A percentile compares a stretch with the other conserved stretches of the same genome.
These are phyloP conservation scores for Aquanectria penicillioides DNA, from an alignment of 2,329 filamentous ascomycete genomes.

Conservation along the genomic window DNA sequence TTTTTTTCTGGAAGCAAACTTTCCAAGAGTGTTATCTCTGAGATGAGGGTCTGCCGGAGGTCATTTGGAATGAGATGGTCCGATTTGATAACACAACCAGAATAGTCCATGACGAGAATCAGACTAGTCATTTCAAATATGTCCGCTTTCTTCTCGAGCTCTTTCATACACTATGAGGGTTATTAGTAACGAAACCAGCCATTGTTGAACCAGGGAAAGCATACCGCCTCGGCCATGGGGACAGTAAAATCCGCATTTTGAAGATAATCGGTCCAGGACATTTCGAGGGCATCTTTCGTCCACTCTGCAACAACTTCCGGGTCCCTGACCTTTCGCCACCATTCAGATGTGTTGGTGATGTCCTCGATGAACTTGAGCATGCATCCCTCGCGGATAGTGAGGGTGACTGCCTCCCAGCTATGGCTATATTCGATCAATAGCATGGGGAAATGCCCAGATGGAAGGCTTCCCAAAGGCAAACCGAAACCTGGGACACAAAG, in stretches of 20 bases:
- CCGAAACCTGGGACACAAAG: slow-evolving; percentile 41
- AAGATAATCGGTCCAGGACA: slow-evolving; percentile 42
- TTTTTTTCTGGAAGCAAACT: slow-evolving; percentile 58
- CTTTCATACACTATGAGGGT: slow-evolving; percentile 42
- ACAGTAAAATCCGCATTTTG: slow-evolving; percentile 41
- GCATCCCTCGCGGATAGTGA: slow-evolving; percentile 44
- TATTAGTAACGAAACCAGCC: slow-evolving; percentile 2
- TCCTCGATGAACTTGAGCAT: slow-evolving; percentile 47
- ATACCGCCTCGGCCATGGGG: slow-evolving; percentile 44
- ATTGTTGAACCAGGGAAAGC: not conserved
- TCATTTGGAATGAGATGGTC: slow-evolving; percentile 42
- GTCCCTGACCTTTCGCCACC: slow-evolving; percentile 47
- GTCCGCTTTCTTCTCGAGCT: slow-evolving; percentile 46
- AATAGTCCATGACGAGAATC: slow-evolving; percentile 48
- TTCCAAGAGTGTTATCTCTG: slow-evolving; percentile 59
- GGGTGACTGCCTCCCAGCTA: slow-evolving; percentile 40
- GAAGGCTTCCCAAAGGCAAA: slow-evolving; percentile 32
- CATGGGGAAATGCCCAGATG: slow-evolving; percentile 31
- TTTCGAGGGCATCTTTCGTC: slow-evolving; percentile 41
- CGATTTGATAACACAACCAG: slow-evolving; percentile 47
- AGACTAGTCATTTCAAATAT: slow-evolving; percentile 46
- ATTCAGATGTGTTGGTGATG: slow-evolving; percentile 48
- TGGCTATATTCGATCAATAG: slow-evolving; percentile 13
- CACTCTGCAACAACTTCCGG: slow-evolving; percentile 40
- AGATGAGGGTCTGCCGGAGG: slow-evolving; percentile 50